These are phyloP conservation scores for Rheum nobile DNA, from an alignment of 148 eudicot genomes.

Conservation along the genomic window DNA sequence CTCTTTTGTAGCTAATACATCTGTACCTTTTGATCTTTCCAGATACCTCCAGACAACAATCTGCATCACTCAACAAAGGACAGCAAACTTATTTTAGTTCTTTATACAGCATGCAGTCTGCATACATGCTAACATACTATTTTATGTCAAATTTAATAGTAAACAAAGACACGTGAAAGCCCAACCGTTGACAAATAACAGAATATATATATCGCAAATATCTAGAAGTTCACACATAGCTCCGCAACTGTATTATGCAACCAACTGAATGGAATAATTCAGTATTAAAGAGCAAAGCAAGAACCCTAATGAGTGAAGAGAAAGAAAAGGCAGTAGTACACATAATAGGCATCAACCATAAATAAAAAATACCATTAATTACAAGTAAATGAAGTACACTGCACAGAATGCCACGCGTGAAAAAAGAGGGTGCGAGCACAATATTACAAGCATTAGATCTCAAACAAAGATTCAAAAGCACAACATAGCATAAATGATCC, in stretches of 20 bases:
- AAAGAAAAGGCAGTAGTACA: neutral
- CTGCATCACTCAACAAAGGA: slow-evolving; percentile 27
- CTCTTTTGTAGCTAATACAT: slow-evolving; percentile 50
- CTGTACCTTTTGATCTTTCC: slow-evolving; percentile 50
- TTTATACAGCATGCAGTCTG: slow-evolving; percentile 16
- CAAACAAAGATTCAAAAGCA: neutral
- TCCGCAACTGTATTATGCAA: neutral
- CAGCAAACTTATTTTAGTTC: neutral
- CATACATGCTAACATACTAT: slow-evolving; percentile 14
- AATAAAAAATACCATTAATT: neutral
- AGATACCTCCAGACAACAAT: slow-evolving; percentile 83
- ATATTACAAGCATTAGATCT: neutral
- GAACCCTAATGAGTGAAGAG: neutral
- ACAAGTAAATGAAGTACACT: neutral
- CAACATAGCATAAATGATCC: neutral
- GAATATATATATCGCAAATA: neutral
- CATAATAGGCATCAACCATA: neutral
- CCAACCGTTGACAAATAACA: neutral
- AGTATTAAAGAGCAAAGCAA: neutral
- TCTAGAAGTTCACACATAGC: neutral
- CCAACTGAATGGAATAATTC: neutral
- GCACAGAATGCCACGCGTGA: neutral
- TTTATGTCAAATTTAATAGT: neutral
- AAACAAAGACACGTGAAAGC: neutral
- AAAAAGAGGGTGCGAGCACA: neutral